Evolutionary conservation across 805 yeast genomes (phyloP).

Genomic region (Kodamaea jinghongensis): DNA sequence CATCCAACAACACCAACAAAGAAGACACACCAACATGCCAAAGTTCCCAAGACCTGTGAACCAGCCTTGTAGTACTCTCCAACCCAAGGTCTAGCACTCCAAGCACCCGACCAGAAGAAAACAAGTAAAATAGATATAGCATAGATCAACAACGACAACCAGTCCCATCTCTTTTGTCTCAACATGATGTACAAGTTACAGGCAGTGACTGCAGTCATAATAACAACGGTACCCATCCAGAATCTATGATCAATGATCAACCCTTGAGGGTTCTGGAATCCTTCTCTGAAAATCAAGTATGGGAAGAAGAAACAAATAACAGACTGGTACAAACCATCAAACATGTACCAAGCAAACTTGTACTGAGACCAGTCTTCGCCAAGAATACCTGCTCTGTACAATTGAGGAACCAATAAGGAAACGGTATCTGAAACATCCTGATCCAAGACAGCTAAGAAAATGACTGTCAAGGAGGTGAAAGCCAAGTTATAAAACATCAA

Average conservation of each 20-base stretch:
- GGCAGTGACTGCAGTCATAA: constrained; percentile 62
- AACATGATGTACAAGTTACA: constrained; percentile 65
- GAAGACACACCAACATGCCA: constrained; percentile 65
- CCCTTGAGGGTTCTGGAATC: constrained; percentile 48
- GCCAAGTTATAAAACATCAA: constrained; percentile 81
- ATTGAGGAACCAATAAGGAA: constrained; percentile 69
- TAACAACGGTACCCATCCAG: constrained; percentile 66
- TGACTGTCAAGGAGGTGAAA: constrained; percentile 77
- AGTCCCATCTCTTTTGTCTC: constrained; percentile 80
- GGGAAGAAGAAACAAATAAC: constrained; percentile 73
- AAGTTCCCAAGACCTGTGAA: constrained; percentile 57
- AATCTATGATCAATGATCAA: constrained; percentile 67
- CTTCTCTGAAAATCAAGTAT: constrained; percentile 41
- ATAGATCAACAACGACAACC: constrained; percentile 59
- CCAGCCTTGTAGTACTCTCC: constrained; percentile 66
- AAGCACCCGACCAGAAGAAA: constrained; percentile 77
- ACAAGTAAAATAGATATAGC: constrained; percentile 57
- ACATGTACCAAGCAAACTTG: constrained; percentile 72
- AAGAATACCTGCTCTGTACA: constrained; percentile 70
- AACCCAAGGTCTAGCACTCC: constrained; percentile 58
- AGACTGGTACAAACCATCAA: constrained; percentile 76
- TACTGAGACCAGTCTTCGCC: constrained; percentile 67
- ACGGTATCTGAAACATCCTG: constrained; percentile 75
- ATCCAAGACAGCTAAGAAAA: constrained; percentile 73
- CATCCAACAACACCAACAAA: constrained; percentile 64